Percentiles rank a stretch among this genome's conserved stretches.
These are phyloP conservation scores for Arthrobotrys entomopaga DNA, from an alignment of 2,329 filamentous ascomycete species.

Conservation along the genomic window DNA sequence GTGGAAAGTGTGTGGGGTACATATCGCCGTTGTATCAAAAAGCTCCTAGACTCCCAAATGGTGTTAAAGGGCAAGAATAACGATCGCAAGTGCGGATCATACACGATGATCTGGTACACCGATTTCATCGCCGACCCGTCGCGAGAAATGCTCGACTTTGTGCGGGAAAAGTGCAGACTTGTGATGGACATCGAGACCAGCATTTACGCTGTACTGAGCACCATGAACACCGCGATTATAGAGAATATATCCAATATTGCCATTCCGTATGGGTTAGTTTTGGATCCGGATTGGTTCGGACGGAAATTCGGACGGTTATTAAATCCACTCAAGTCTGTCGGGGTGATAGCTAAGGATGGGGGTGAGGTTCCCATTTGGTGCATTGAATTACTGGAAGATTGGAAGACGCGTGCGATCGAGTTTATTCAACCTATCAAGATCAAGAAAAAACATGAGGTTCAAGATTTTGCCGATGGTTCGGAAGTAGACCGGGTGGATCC, in stretches of 20 bases:
- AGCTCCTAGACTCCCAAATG: slow-evolving; percentile 25
- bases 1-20: slow-evolving; percentile 25
- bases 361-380: slow-evolving; percentile 3
- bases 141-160: slow-evolving; percentile 21
- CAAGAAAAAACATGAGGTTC: not conserved
- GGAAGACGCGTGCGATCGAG: too few species aligned
- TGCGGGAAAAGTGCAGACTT: slow-evolving; percentile 27
- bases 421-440: too few species aligned
- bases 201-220: slow-evolving; percentile 18
- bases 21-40: slow-evolving; percentile 20
- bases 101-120: slow-evolving; percentile 30
- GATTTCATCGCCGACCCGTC: slow-evolving; percentile 36
- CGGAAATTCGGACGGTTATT: not conserved
- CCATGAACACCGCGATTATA: slow-evolving; percentile 16
- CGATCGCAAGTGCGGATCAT: slow-evolving; percentile 19
- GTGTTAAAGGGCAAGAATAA: slow-evolving; percentile 17
- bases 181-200: slow-evolving; percentile 36
- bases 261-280: slow-evolving; percentile 3
- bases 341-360: slow-evolving; percentile 22
- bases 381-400: slow-evolving; percentile 7
- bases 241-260: slow-evolving; percentile 19
- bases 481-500: not conserved
- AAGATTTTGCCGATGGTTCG: not conserved
- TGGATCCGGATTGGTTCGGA: slow-evolving; percentile 2
- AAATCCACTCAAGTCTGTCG: slow-evolving; percentile 6